A percentile compares a stretch with the other conserved stretches of the same genome.
Evolutionary conservation across 495 filamentous ascomycete species (phyloP).

Genomic region (Friedmanniomyces endolithicus): DNA sequence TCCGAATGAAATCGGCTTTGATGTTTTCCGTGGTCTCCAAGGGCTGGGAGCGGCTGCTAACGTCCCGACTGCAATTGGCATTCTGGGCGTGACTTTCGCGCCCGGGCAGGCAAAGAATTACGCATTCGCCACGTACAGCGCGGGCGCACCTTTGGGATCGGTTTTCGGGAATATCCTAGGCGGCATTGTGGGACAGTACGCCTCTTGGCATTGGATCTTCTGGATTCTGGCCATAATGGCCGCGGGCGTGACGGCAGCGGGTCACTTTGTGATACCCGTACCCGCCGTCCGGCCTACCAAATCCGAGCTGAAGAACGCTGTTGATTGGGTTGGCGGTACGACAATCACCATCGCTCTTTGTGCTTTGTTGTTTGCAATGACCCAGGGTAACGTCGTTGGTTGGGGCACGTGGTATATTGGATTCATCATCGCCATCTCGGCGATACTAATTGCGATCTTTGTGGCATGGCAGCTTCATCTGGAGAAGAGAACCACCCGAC

Average conservation of each 20-base stretch:
- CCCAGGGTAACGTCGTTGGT: conserved; percentile 52
- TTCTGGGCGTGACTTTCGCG: conserved; percentile 47
- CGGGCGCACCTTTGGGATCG: conserved; percentile 34
- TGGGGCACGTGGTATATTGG: conserved; percentile 57
- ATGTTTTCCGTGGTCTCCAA: conserved; percentile 30
- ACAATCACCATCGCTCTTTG: conserved; percentile 33
- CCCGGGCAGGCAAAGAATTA: conserved; percentile 53
- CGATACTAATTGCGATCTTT: conserved; percentile 47
- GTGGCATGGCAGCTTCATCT: conserved; percentile 52
- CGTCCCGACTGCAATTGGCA: conserved; percentile 45
- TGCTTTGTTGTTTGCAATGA: conserved; percentile 48
- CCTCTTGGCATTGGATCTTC: conserved; percentile 48
- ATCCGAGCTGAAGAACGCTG: conserved; percentile 13
- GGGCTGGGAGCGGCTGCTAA: conserved; percentile 30
- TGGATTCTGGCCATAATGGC: conserved; percentile 29
- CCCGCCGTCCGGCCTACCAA: conserved; percentile 9
- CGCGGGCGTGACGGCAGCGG: conserved; percentile 21
- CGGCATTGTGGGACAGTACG: conserved; percentile 43
- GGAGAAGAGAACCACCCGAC: conserved; percentile 33
- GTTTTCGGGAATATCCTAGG: conserved; percentile 43
- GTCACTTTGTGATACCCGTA: conserved; percentile 26
- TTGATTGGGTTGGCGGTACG: conserved; percentile 30
- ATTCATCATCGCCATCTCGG: conserved; percentile 48
- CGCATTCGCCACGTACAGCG: conserved; percentile 35
- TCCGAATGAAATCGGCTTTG: conserved; percentile 30